phyloP scores from a whole-genome alignment of 176 grass and related monocot genomes.

The Lolium perenne region DNA sequence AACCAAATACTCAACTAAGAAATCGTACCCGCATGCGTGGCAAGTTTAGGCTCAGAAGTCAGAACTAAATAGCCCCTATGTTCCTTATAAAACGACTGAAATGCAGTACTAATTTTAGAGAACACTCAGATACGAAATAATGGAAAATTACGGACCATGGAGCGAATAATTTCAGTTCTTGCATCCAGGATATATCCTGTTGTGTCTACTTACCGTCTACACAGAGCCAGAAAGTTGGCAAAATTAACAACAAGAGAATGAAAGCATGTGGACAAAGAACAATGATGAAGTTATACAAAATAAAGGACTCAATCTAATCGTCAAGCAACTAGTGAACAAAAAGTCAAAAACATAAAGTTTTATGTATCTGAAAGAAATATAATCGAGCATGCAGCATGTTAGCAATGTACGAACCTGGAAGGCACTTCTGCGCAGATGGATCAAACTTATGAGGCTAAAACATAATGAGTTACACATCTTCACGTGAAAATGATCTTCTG shows the following conservation, averaged over 20 bases:
- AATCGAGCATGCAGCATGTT: not conserved
- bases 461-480: not conserved
- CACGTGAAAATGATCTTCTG: not conserved
- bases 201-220: not conserved
- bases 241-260: not conserved
- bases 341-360: not conserved
- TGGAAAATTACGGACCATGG: not conserved
- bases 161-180: not conserved
- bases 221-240: not conserved
- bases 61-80: not conserved
- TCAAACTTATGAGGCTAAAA: not conserved
- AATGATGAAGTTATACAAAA: not conserved
- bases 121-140: not conserved
- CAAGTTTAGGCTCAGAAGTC: not conserved
- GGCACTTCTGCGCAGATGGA: not conserved
- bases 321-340: not conserved
- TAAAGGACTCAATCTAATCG: not conserved
- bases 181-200: not conserved
- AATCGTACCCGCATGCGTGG: too few species aligned
- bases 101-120: not conserved
- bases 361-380: not conserved
- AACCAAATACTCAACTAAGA: too few species aligned
- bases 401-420: not conserved
- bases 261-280: not conserved
- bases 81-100: not conserved